Percentiles rank a stretch among this genome's conserved stretches.
Conservation (phyloP, 208 protist genomes). For the Borovskyia barvae region DNA sequence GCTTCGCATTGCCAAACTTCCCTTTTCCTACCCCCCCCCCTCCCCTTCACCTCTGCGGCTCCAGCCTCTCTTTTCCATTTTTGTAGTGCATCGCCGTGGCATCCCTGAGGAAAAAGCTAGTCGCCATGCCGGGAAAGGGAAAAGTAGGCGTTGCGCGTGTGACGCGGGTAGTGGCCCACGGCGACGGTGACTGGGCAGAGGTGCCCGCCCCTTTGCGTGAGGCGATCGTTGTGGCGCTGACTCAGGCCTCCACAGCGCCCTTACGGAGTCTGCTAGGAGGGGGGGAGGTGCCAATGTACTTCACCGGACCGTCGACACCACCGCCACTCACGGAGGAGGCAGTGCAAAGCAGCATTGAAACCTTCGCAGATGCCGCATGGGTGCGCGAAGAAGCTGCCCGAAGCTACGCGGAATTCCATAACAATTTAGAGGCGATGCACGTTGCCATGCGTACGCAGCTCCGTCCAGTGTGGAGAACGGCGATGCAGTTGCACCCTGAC, state of each 20-base stretch:
- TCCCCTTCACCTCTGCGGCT: neutral
- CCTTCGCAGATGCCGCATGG: slow-evolving; percentile 74
- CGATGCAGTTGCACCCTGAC: slow-evolving; percentile 62
- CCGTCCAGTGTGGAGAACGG: slow-evolving; percentile 56
- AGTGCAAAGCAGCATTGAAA: slow-evolving; percentile 68
- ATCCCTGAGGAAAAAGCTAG: neutral
- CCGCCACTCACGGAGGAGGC: slow-evolving; percentile 50
- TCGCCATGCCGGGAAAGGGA: neutral
- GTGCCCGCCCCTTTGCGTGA: slow-evolving; percentile 65
- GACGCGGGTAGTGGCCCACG: slow-evolving; percentile 26
- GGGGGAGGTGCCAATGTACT: neutral
- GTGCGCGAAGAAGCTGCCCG: slow-evolving; percentile 73
- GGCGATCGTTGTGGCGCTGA: slow-evolving; percentile 48
- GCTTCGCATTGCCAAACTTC: too few relatives aligned
- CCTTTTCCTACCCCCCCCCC: too few relatives aligned
- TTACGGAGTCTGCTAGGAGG: neutral
- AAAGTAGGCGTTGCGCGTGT: slow-evolving; percentile 11
- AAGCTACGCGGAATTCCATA: slow-evolving; percentile 80
- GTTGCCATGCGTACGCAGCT: slow-evolving; percentile 50
- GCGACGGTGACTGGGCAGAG: slow-evolving; percentile 74
- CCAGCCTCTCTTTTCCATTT: too few relatives aligned
- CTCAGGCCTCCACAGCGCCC: slow-evolving; percentile 3
- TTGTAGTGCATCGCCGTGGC: too few relatives aligned
- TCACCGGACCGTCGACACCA: neutral
- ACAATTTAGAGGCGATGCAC: slow-evolving; percentile 68